phyloP scores from a whole-genome alignment of 805 yeast genomes.

The Pichia nanzhaoensis region DNA sequence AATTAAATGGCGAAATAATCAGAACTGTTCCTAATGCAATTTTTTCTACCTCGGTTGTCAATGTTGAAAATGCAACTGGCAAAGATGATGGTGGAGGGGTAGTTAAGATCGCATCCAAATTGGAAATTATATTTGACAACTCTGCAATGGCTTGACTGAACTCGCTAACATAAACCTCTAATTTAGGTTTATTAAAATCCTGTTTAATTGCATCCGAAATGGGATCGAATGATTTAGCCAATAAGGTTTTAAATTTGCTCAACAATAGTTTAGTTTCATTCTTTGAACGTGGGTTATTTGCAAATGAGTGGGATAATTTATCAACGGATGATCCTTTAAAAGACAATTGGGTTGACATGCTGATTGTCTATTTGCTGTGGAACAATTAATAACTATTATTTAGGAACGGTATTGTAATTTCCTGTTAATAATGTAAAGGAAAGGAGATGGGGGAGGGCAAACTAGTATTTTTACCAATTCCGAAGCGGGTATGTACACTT shows the following conservation, averaged over 20 bases:
- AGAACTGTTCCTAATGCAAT: slow-evolving; percentile 60
- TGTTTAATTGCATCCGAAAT: slow-evolving; percentile 50
- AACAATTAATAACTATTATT: too few species aligned
- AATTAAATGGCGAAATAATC: slow-evolving; percentile 75
- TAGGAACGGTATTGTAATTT: too few species aligned
- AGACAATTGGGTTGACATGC: neutral
- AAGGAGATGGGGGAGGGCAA: too few species aligned
- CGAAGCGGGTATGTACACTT: too few species aligned
- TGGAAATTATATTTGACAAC: slow-evolving; percentile 49
- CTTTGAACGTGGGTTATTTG: slow-evolving; percentile 1
- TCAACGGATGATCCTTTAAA: neutral
- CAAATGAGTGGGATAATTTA: neutral
- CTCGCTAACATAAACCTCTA: slow-evolving; percentile 62
- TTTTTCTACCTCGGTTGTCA: slow-evolving; percentile 28
- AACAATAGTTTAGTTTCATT: slow-evolving; percentile 5
- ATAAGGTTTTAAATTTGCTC: neutral
- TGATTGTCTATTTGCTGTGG: too few species aligned
- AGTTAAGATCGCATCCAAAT: slow-evolving; percentile 54
- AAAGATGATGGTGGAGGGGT: slow-evolving; percentile 37
- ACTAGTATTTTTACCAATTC: too few species aligned
- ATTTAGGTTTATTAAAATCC: slow-evolving; percentile 62
- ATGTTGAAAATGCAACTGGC: slow-evolving; percentile 30
- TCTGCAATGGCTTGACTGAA: slow-evolving; percentile 45
- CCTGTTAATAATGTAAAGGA: too few species aligned
- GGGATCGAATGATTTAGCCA: slow-evolving; percentile 26